A percentile compares a stretch with the other conserved stretches of the same genome.
These are phyloP conservation scores for Silene vulgaris DNA, from an alignment of 179 eudicot genomes.

Conservation along the genomic window DNA sequence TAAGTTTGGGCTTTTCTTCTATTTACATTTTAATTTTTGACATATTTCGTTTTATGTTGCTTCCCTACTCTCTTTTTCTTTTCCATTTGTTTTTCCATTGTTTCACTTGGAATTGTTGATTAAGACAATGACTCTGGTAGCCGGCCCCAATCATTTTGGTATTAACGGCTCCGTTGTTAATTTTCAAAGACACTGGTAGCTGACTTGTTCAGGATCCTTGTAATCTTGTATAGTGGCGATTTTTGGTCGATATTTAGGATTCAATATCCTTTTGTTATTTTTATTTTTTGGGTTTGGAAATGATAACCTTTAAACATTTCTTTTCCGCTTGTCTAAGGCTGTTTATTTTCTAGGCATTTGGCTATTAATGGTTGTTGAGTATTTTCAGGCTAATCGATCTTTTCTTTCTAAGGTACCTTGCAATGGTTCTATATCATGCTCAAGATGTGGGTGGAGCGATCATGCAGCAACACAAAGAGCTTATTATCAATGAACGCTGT, in stretches of 20 bases:
- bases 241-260: background rate
- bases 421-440: slow-evolving; percentile 96
- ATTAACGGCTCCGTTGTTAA: background rate
- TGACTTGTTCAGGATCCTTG: background rate
- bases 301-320: background rate
- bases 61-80: no score
- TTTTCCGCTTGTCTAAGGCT: background rate
- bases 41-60: no score
- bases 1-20: background rate
- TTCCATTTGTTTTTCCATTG: no score
- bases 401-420: slow-evolving; percentile 61
- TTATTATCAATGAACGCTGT: slow-evolving; percentile 92
- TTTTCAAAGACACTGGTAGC: background rate
- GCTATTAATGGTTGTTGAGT: background rate
- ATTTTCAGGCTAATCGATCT: background rate
- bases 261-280: background rate
- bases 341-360: background rate
- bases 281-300: background rate
- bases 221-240: background rate
- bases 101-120: no score
- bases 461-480: slow-evolving; percentile 97
- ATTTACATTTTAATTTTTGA: background rate
- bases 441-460: slow-evolving; percentile 98
- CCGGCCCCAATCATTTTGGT: no score
- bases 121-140: no score